A percentile compares a stretch with the other conserved stretches of the same genome.
These are phyloP conservation scores for Penicillium maclennaniae DNA, from an alignment of 495 filamentous ascomycete genomes.

Conservation along the genomic window DNA sequence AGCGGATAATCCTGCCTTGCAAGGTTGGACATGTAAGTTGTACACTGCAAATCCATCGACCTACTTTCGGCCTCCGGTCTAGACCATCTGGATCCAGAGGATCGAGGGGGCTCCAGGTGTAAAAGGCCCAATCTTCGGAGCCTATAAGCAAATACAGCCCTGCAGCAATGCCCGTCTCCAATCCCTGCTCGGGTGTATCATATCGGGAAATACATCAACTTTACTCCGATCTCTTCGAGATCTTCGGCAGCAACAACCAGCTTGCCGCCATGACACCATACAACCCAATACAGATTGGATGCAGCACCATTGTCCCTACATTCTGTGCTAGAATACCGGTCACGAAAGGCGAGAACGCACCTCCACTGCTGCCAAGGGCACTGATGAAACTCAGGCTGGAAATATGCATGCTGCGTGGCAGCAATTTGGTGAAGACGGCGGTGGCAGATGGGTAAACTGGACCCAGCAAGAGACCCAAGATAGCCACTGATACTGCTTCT, in stretches of 20 bases:
- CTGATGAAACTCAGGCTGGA: constrained; percentile 66
- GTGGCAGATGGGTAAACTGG: constrained; percentile 73
- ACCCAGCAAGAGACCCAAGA: constrained; percentile 75
- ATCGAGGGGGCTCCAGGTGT: background rate
- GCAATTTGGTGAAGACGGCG: constrained; percentile 58
- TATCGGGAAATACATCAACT: background rate
- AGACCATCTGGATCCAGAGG: no score
- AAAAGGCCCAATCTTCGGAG: background rate
- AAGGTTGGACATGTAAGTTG: no score
- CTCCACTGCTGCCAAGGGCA: constrained; percentile 70
- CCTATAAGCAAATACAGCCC: background rate
- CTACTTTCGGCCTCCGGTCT: background rate
- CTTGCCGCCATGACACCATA: constrained; percentile 66
- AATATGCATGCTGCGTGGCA: constrained; percentile 61
- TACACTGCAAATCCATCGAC: background rate
- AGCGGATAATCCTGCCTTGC: no score
- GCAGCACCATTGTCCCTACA: constrained; percentile 68
- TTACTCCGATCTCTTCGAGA: constrained; percentile 30
- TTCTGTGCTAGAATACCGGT: constrained; percentile 67
- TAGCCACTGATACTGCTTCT: constrained; percentile 62
- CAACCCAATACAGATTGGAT: constrained; percentile 64
- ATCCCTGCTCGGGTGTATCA: background rate
- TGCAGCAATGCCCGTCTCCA: background rate
- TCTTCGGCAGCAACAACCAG: constrained; percentile 47
- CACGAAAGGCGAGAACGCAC: constrained; percentile 69